phyloP scores from a whole-genome alignment of 495 filamentous ascomycete species.

The Aspergillus kassunensis region DNA sequence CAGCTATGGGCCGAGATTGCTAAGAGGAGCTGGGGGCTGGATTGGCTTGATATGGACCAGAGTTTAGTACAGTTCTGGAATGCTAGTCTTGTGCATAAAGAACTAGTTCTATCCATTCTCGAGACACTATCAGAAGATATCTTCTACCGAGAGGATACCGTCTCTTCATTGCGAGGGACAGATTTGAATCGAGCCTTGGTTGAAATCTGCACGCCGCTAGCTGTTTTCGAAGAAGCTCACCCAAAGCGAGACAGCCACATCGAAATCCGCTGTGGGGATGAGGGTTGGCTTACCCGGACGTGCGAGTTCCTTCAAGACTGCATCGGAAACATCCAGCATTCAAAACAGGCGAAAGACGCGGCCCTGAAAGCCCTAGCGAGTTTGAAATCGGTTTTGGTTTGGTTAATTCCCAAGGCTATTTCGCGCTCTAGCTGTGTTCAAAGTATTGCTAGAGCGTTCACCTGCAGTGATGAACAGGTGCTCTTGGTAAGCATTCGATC shows the following conservation, averaged over 20 bases:
- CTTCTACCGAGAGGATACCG: constrained; percentile 83
- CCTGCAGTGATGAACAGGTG: constrained; percentile 65
- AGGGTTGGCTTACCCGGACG: constrained; percentile 83
- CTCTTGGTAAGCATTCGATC: constrained; percentile 56
- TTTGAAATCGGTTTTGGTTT: constrained; percentile 70
- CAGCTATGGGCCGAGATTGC: constrained; percentile 92
- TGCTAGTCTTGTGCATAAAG: constrained; percentile 67
- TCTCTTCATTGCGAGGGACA: constrained; percentile 74
- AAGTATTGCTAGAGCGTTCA: constrained; percentile 69
- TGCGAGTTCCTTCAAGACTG: constrained; percentile 71
- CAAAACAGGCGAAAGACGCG: constrained; percentile 55
- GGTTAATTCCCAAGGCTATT: constrained; percentile 81
- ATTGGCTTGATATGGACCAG: constrained; percentile 94
- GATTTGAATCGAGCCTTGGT: constrained; percentile 83
- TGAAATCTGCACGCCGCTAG: constrained; percentile 82
- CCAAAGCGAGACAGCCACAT: constrained; percentile 60
- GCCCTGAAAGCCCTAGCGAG: constrained; percentile 71
- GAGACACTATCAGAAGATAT: constrained; percentile 95
- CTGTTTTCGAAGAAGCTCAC: constrained; percentile 68
- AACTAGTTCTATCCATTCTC: constrained; percentile 75
- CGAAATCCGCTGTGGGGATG: constrained; percentile 65
- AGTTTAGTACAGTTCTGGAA: constrained; percentile 78
- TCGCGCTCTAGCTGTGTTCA: constrained; percentile 63
- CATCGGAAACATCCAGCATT: constrained; percentile 59
- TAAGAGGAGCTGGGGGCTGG: constrained; percentile 84